Percentiles rank a stretch among this genome's conserved stretches.
phyloP scores from a whole-genome alignment of 352 stramenopile genomes.

The Phytophthora parvispora region DNA sequence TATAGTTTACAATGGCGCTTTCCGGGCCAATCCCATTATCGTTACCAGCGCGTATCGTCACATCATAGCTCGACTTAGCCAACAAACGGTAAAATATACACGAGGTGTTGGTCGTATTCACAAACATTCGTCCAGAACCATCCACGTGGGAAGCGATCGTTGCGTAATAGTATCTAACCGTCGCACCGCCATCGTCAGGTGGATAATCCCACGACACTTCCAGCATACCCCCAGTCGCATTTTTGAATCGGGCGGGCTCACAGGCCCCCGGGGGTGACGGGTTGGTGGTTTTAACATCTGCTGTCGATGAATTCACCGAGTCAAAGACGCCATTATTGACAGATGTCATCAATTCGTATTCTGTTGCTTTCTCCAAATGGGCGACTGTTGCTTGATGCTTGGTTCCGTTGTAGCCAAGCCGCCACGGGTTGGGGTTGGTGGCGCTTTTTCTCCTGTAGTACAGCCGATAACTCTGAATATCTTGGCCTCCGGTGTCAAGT shows the following conservation, averaged over 20 bases:
- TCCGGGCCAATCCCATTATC: slow-evolving; percentile 39
- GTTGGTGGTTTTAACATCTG: slow-evolving; percentile 40
- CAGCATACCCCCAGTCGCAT: slow-evolving; percentile 56
- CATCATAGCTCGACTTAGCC: slow-evolving; percentile 45
- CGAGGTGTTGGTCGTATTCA: slow-evolving; percentile 15
- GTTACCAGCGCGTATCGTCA: slow-evolving; percentile 60
- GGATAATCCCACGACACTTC: slow-evolving; percentile 55
- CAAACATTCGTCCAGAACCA: slow-evolving; percentile 31
- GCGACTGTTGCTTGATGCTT: slow-evolving; percentile 45
- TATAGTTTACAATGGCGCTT: slow-evolving; percentile 42
- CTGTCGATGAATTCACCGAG: slow-evolving; percentile 53
- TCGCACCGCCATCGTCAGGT: slow-evolving; percentile 45
- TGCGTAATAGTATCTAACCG: slow-evolving; percentile 41
- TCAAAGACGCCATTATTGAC: slow-evolving; percentile 57
- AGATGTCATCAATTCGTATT: slow-evolving; percentile 51
- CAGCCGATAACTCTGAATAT: slow-evolving; percentile 47
- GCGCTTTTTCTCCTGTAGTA: slow-evolving; percentile 43
- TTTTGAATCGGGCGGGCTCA: slow-evolving; percentile 12
- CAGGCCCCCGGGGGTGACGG: slow-evolving; percentile 64
- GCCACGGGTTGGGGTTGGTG: slow-evolving; percentile 36
- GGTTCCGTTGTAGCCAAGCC: slow-evolving; percentile 35
- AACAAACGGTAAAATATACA: slow-evolving; percentile 54
- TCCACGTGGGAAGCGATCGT: slow-evolving; percentile 37
- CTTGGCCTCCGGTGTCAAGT: slow-evolving; percentile 53
- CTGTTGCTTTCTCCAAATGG: slow-evolving; percentile 27